Conservation (phyloP, 2,329 filamentous ascomycete genomes). For the Oidium heveae region DNA sequence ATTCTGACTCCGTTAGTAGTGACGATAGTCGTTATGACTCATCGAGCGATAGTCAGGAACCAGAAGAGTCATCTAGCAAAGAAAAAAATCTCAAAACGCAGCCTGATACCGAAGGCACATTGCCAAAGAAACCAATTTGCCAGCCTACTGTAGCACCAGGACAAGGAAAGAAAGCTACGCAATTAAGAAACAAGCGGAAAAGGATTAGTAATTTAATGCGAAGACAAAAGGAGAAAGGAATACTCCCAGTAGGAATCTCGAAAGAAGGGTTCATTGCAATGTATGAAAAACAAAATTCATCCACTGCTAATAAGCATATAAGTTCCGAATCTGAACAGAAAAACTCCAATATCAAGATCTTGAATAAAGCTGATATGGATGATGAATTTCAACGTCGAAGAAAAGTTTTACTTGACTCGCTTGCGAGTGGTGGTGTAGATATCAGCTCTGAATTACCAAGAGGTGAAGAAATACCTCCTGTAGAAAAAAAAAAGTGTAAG, state of each 20-base stretch:
- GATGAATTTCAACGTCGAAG: constrained; percentile 24
- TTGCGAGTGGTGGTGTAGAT: constrained; percentile 27
- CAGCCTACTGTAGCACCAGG: constrained; percentile 16
- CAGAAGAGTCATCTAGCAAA: constrained; percentile 16
- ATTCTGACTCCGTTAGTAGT: constrained; percentile 2
- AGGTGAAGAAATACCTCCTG: too few relatives aligned
- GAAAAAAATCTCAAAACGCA: constrained; percentile 6
- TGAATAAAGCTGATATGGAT: not conserved
- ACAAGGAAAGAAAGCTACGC: constrained; percentile 24
- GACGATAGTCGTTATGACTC: constrained; percentile 4
- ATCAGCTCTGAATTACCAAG: constrained; percentile 8
- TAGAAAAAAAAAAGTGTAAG: too few relatives aligned
- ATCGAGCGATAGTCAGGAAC: constrained; percentile 16
- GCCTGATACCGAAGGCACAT: not conserved
- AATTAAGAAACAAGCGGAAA: constrained; percentile 27
- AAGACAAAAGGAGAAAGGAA: constrained; percentile 26
- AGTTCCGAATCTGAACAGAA: too few relatives aligned
- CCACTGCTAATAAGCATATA: not conserved
- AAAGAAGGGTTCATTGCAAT: constrained; percentile 20
- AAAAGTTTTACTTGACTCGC: constrained; percentile 23
- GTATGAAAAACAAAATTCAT: constrained; percentile 1
- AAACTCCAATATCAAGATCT: constrained; percentile 4
- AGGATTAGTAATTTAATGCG: constrained; percentile 23
- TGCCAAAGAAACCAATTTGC: not conserved
- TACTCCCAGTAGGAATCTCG: constrained; percentile 24